Evolutionary conservation across 2,329 filamentous ascomycete species (phyloP), one percentile per base, ranked within the genome.

Genomic region (Diaporthe batatas): DNA sequence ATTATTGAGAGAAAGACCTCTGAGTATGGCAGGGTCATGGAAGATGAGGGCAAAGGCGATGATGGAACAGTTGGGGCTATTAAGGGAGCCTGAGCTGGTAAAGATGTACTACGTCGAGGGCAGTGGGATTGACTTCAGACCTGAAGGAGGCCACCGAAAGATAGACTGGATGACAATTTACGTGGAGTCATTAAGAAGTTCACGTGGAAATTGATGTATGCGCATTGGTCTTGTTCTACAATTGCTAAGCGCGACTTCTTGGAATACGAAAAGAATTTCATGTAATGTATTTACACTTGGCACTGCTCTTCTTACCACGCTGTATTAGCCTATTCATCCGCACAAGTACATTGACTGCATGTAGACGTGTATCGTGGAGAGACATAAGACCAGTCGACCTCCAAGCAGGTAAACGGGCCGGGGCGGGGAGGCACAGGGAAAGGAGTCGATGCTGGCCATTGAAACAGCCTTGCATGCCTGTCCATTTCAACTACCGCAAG

Each of bases 1-100:
- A 78, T 78, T 54, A 75, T 78, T 3, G 74, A 73, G 47, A 44
- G 74, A 54, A 58, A 74, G 70, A 74, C 72, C 18, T 68, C 57
- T 16, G 72, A 75, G n/a, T 75, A 54, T 53, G 70, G 72, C 29
- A 65, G 72, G 1, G 72, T 74, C 5, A 51, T 68, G 47, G 72
- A 70, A 32, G 29, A 55, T 5, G 18, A 68, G 55, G 49, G 14
- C 25, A 47, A 59, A 12, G 47, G 25, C 6, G 44, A 6, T 2
- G 21, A n/a, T 32, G 55, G 25, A 12, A 10, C 23, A 47, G 25
- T 32, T 10, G 16, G 47, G 39, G 12, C 39, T 12, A 16, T n/a
- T 12, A 10, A 36, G 18, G 25, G 8, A 62, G 11, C 16, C 6
- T 53, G 59, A n/a, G 11, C 23, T 21, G 29, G 10, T 47, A 8